Conservation (phyloP, 192 early-diverging fungal genomes). For the Spinellus fusiger region DNA sequence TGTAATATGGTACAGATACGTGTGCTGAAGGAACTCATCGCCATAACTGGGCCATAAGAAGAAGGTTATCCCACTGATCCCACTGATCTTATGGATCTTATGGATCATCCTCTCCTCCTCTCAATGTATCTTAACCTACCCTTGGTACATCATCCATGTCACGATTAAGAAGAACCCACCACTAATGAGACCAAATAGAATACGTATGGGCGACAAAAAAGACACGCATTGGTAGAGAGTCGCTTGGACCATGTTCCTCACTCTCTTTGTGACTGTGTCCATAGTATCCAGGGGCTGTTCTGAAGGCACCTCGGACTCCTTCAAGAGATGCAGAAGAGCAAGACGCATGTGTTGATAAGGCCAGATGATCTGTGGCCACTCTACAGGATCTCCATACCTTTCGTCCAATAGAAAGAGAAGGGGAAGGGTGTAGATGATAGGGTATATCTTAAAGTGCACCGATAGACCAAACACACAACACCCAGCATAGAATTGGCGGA, state of each 20-base stretch:
- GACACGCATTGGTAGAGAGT: not conserved
- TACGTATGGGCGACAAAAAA: constrained; percentile 50
- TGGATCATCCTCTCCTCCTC: no score
- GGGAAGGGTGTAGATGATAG: constrained; percentile 88
- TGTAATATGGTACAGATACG: constrained; percentile 90
- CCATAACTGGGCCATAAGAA: constrained; percentile 55
- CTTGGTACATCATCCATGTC: constrained; percentile 61
- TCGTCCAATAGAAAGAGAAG: constrained; percentile 66
- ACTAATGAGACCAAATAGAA: constrained; percentile 59
- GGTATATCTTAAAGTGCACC: constrained; percentile 98
- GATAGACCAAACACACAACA: constrained; percentile 76
- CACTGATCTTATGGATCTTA: no score
- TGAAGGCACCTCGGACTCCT: not conserved
- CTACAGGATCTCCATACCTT: constrained; percentile 20
- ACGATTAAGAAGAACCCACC: constrained; percentile 56
- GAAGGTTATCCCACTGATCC: not conserved
- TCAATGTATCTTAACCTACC: constrained; percentile 34
- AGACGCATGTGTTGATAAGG: constrained; percentile 11
- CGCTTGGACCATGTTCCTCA: not conserved
- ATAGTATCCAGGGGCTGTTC: not conserved
- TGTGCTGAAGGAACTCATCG: constrained; percentile 80
- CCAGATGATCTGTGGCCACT: constrained; percentile 16
- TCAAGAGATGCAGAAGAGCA: constrained; percentile 1
- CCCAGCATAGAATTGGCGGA: constrained; percentile 41
- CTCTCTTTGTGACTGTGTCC: not conserved